Evolutionary conservation across 164 flowering plant genomes (phyloP).

Genomic region (Cinnamomum chago): DNA sequence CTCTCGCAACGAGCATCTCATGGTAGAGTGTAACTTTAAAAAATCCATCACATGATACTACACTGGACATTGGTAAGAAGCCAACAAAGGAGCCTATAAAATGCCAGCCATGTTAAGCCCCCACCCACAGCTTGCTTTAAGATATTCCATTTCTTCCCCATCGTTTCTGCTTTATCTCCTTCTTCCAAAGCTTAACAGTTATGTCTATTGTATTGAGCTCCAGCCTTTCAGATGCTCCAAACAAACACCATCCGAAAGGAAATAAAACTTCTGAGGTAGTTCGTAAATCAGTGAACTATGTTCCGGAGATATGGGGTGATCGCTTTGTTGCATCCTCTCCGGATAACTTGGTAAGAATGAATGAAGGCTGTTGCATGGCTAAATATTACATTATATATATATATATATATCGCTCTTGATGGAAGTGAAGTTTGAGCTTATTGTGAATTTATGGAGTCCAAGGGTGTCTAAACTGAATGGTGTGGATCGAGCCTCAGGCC

Average conservation of each 20-base stretch:
- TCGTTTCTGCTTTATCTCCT: too few species aligned
- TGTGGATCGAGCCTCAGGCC: too few species aligned
- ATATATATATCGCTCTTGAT: background rate
- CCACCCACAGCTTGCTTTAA: background rate
- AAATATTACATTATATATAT: too few species aligned
- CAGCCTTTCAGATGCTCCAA: background rate
- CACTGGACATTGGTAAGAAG: too few species aligned
- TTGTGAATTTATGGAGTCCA: background rate
- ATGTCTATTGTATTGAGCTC: background rate
- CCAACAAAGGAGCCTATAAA: background rate
- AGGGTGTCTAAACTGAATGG: background rate
- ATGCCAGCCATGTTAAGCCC: background rate
- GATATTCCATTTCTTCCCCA: too few species aligned
- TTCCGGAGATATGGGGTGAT: conserved; percentile 5
- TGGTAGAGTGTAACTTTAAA: too few species aligned
- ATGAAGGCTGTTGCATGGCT: background rate
- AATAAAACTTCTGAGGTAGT: background rate
- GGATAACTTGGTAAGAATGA: background rate
- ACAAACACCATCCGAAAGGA: background rate
- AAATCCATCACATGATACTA: too few species aligned
- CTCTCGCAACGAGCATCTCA: too few species aligned
- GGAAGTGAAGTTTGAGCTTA: background rate
- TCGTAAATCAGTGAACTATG: conserved; percentile 1
- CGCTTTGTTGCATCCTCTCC: conserved; percentile 1
- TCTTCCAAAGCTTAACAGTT: background rate